Conservation (phyloP, 2,329 filamentous ascomycete species). For the Botryotinia convoluta region DNA sequence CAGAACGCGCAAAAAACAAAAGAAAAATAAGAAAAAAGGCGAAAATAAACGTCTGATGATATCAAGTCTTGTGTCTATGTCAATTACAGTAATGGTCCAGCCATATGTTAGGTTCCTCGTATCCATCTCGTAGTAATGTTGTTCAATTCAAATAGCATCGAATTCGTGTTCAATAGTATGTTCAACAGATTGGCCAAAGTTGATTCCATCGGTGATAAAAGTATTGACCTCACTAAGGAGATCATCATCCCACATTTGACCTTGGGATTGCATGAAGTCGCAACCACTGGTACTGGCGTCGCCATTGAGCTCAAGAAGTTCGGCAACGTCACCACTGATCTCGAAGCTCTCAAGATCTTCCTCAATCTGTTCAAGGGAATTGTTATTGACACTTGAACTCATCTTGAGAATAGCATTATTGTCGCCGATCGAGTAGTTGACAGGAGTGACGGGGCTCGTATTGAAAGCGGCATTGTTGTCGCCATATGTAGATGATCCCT, state of each 20-base stretch:
- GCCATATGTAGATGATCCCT: not conserved
- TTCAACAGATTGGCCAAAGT: not conserved
- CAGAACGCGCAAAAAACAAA: not conserved
- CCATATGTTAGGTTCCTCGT: not conserved
- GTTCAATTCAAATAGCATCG: not conserved
- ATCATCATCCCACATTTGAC: not conserved
- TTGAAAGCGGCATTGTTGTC: not conserved
- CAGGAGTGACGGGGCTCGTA: not conserved
- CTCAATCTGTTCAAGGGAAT: not conserved
- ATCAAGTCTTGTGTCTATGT: not conserved
- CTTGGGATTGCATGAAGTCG: not conserved
- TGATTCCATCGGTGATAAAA: not conserved
- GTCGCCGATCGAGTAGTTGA: not conserved
- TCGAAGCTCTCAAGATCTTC: not conserved
- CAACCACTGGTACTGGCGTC: not conserved
- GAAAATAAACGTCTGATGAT: slow-evolving; percentile 1
- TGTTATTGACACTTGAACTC: not conserved
- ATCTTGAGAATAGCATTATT: not conserved
- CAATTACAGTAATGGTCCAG: slow-evolving; percentile 9
- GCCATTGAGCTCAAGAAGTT: not conserved
- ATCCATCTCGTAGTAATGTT: slow-evolving; percentile 1
- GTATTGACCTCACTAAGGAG: not conserved
- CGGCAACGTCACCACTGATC: not conserved
- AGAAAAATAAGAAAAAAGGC: not conserved
- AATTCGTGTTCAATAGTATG: not conserved